Conservation (phyloP, 1,284 basidiomycete genomes). For the Microbotryum silenes-acaulis region DNA sequence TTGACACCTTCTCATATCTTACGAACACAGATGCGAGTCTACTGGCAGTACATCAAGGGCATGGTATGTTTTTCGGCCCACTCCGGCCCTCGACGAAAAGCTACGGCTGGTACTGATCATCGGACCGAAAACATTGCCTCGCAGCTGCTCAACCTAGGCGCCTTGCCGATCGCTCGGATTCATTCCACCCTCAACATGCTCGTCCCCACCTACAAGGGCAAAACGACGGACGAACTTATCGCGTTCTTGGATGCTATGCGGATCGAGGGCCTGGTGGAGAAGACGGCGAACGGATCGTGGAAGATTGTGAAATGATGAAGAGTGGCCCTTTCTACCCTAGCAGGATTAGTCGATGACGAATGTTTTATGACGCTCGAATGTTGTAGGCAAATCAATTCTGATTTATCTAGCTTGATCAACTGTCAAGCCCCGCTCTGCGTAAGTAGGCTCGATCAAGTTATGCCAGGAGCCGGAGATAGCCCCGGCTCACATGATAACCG, state of each 20-base stretch:
- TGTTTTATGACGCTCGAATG: no score
- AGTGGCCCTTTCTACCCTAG: neutral
- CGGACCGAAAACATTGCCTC: no score
- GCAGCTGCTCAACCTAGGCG: slow-evolving; percentile 63
- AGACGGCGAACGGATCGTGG: slow-evolving; percentile 63
- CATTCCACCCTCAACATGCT: slow-evolving; percentile 68
- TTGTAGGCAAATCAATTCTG: no score
- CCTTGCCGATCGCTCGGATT: slow-evolving; percentile 63
- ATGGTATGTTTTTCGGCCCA: slow-evolving; percentile 45
- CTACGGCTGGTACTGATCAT: no score
- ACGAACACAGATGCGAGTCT: slow-evolving; percentile 62
- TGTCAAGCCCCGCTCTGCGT: no score
- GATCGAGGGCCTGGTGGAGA: slow-evolving; percentile 62
- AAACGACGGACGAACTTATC: slow-evolving; percentile 63
- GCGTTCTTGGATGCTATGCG: slow-evolving; percentile 68
- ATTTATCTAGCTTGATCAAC: no score
- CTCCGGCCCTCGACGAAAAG: slow-evolving; percentile 49
- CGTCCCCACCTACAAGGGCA: slow-evolving; percentile 63
- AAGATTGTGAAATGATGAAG: slow-evolving; percentile 38
- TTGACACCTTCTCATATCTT: neutral
- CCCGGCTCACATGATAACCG: no score
- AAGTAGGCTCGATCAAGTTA: no score
- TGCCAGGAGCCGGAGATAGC: no score
- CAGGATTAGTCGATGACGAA: no score
- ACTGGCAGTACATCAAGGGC: slow-evolving; percentile 61